phyloP scores from a whole-genome alignment of 257 asterid species.

The Primulina eburnea region DNA sequence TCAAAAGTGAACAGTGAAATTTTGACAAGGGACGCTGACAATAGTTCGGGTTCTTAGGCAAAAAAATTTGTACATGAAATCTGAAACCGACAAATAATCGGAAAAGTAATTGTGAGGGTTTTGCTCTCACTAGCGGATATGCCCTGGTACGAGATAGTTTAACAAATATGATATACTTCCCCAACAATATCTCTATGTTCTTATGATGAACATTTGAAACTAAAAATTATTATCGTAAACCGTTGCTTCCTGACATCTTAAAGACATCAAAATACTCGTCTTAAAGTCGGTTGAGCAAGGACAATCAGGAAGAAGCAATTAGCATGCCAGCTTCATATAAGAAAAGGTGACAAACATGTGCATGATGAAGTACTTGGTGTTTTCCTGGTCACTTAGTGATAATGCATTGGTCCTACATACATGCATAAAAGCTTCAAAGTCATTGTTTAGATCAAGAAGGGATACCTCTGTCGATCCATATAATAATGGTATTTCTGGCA shows the following conservation, averaged over 20 bases:
- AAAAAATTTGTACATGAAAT: neutral
- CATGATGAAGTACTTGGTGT: neutral
- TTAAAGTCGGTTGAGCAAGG: neutral
- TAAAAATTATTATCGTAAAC: neutral
- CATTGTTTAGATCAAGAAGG: neutral
- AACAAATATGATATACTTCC: neutral
- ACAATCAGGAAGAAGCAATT: neutral
- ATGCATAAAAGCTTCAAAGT: neutral
- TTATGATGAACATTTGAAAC: neutral
- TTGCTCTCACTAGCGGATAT: neutral
- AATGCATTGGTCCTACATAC: neutral
- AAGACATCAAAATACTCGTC: neutral
- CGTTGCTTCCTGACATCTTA: neutral
- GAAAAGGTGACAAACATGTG: neutral
- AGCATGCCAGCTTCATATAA: neutral
- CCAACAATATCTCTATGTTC: neutral
- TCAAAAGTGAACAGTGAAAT: no score
- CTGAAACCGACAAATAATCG: neutral
- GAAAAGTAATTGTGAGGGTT: neutral
- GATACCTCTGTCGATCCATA: slow-evolving; percentile 1
- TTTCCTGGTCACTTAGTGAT: neutral
- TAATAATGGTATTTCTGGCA: neutral
- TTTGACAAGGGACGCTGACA: neutral
- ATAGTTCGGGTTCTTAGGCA: neutral
- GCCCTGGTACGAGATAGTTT: neutral